Conservation (phyloP, 2,329 filamentous ascomycete species). For the Curvularia sp. region DNA sequence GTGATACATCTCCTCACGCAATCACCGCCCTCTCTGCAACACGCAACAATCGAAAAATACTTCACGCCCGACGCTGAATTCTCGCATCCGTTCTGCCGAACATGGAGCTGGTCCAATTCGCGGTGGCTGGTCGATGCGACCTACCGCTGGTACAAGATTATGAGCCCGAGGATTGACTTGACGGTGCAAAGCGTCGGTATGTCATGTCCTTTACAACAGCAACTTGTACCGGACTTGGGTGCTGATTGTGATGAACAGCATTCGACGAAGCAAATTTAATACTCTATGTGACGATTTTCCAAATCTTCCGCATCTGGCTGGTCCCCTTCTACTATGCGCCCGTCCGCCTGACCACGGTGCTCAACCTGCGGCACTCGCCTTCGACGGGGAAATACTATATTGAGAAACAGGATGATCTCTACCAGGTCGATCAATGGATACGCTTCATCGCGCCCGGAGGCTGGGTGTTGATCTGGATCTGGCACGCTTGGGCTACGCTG, state of each 20-base stretch:
- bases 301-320: constrained; percentile 79
- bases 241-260: constrained; percentile 53
- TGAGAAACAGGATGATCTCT: constrained; percentile 77
- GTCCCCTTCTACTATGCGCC: constrained; percentile 75
- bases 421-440: constrained; percentile 77
- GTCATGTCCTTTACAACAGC: no score
- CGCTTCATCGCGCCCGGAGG: constrained; percentile 71
- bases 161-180: constrained; percentile 76
- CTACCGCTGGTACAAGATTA: constrained; percentile 76
- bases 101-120: constrained; percentile 66
- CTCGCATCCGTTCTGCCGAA: constrained; percentile 78
- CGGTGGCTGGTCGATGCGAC: constrained; percentile 71
- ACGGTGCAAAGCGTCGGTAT: constrained; percentile 67
- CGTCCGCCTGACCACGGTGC: constrained; percentile 71
- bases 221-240: no score
- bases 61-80: constrained; percentile 77
- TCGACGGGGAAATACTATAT: constrained; percentile 69
- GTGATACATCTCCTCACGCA: constrained; percentile 74
- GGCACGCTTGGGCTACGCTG: constrained; percentile 70
- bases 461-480: constrained; percentile 64
- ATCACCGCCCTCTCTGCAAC: constrained; percentile 70
- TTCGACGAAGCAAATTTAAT: constrained; percentile 70
- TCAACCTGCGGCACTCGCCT: constrained; percentile 58
- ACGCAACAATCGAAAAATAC: constrained; percentile 70
- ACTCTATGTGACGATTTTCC: constrained; percentile 77